These are phyloP conservation scores for Fusarium paranaense DNA, from an alignment of 2,329 filamentous ascomycete species.

Conservation along the genomic window DNA sequence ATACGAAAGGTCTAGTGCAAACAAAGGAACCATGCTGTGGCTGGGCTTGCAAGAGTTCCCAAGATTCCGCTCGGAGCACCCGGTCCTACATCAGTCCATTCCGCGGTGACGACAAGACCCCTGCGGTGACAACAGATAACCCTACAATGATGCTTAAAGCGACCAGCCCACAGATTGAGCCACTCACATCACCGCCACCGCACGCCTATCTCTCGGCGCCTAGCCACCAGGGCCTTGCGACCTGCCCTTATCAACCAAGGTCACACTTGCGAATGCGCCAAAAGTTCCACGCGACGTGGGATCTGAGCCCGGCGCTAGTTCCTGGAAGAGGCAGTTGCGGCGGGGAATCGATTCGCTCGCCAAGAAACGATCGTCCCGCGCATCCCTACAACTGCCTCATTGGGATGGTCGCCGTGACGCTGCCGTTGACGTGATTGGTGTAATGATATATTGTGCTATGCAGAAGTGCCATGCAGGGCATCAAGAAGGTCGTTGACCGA, in stretches of 20 bases:
- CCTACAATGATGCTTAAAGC: slow-evolving; percentile 35
- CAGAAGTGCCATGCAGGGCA: slow-evolving; percentile 30
- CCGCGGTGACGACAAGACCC: slow-evolving; percentile 18
- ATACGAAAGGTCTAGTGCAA: neutral
- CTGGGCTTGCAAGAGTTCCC: neutral
- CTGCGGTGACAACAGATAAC: slow-evolving; percentile 29
- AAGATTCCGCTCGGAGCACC: slow-evolving; percentile 1
- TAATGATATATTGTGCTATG: slow-evolving; percentile 24
- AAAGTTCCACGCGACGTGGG: slow-evolving; percentile 40
- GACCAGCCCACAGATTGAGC: neutral
- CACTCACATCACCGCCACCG: too few relatives aligned
- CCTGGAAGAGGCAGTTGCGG: slow-evolving; percentile 42
- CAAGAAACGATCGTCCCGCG: slow-evolving; percentile 32
- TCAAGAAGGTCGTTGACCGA: neutral
- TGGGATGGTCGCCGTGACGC: slow-evolving; percentile 28
- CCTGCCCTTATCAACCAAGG: slow-evolving; percentile 45
- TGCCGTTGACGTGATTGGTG: slow-evolving; percentile 13
- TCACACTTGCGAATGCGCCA: slow-evolving; percentile 20
- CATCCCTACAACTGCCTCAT: slow-evolving; percentile 40
- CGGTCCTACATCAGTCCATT: slow-evolving; percentile 13
- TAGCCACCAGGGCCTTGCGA: slow-evolving; percentile 23
- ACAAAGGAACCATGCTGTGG: neutral
- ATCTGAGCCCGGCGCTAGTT: slow-evolving; percentile 37
- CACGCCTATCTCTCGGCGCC: slow-evolving; percentile 8
- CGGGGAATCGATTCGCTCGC: slow-evolving; percentile 23